Evolutionary conservation across 1,284 basidiomycete species (phyloP).

Genomic region (Inonotus obliquus): DNA sequence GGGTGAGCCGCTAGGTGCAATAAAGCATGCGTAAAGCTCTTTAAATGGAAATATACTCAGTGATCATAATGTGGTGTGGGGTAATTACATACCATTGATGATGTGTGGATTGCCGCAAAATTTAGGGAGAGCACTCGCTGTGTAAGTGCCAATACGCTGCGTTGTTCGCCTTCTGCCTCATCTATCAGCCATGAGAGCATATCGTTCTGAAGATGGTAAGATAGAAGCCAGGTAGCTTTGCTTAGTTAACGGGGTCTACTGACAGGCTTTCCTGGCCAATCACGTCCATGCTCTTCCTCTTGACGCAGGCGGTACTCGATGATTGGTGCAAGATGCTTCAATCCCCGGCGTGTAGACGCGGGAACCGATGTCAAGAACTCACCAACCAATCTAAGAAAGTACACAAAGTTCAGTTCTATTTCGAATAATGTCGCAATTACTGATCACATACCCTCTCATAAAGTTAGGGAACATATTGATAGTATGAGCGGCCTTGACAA

Average conservation of each 20-base stretch:
- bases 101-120: conserved; percentile 39
- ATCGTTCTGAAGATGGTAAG: conserved; percentile 31
- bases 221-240: background rate
- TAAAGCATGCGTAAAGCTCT: conserved; percentile 35
- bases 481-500: conserved; percentile 25
- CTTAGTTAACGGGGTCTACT: conserved; percentile 18
- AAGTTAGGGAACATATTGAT: conserved; percentile 35
- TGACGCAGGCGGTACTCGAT: conserved; percentile 33
- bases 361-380: conserved; percentile 10
- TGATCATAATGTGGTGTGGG: conserved; percentile 10
- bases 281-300: conserved; percentile 29
- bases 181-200: conserved; percentile 43
- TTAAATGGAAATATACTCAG: background rate
- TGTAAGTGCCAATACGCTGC: conserved; percentile 29
- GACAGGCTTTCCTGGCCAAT: conserved; percentile 37
- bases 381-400: conserved; percentile 4
- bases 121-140: conserved; percentile 32
- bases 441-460: conserved; percentile 31
- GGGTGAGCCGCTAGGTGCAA: conserved; percentile 35
- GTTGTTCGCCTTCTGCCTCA: conserved; percentile 29
- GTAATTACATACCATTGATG: conserved; percentile 25
- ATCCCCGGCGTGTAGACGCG: conserved; percentile 11
- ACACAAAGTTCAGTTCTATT: background rate
- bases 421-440: background rate
- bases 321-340: conserved; percentile 31